phyloP scores from a whole-genome alignment of 352 stramenopile genomes.

The Phytophthora hybrid region DNA sequence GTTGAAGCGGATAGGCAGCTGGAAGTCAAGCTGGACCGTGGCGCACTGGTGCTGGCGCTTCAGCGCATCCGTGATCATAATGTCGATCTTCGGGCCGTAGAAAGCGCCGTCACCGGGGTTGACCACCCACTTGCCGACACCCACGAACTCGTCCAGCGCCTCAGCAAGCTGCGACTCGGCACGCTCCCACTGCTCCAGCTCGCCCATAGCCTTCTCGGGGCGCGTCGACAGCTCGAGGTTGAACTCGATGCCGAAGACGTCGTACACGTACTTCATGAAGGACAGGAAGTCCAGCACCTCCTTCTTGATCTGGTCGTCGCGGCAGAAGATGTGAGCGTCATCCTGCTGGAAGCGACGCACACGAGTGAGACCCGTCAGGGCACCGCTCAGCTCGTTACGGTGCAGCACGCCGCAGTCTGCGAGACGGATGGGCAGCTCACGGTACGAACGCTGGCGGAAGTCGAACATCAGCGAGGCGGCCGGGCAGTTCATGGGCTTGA shows the following conservation, averaged over 20 bases:
- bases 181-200: conserved; percentile 93
- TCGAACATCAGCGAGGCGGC: conserved; percentile 99
- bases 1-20: conserved; percentile 98
- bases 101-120: conserved; percentile 99
- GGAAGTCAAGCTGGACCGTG: conserved; percentile 99
- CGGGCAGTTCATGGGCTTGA: conserved; percentile 99
- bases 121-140: conserved; percentile 95
- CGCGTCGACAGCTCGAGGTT: conserved; percentile 97
- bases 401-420: conserved; percentile 99
- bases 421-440: conserved; percentile 96
- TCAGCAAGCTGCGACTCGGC: conserved; percentile 79
- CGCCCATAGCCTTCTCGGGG: conserved; percentile 97
- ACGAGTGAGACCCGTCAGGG: conserved; percentile 97
- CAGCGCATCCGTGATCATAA: conserved; percentile 97
- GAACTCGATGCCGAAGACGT: conserved; percentile 98
- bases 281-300: conserved; percentile 92
- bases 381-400: conserved; percentile 96
- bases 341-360: conserved; percentile 98
- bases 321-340: conserved; percentile 99
- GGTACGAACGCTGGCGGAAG: conserved; percentile 94
- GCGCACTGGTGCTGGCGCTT: conserved; percentile 98
- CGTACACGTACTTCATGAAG: conserved; percentile 99
- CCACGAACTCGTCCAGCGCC: conserved; percentile 96
- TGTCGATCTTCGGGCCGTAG: conserved; percentile 99
- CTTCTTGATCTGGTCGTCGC: conserved; percentile 93